Percentiles rank a stretch among this genome's conserved stretches.
Conservation (phyloP, 192 early-diverging fungal genomes). For the Umbelopsis sp. region DNA sequence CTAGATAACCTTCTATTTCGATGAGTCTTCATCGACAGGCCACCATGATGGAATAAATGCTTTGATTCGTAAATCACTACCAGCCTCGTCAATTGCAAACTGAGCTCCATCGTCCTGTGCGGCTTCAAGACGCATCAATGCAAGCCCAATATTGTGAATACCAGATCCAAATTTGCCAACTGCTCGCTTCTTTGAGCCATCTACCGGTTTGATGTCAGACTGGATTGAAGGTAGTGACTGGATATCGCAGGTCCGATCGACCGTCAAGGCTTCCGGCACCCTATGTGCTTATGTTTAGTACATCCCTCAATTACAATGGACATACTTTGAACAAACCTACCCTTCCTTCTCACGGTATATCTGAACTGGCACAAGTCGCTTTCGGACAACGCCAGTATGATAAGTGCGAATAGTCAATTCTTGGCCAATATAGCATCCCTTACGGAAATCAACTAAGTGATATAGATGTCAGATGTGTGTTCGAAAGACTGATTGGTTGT, state of each 20-base stretch:
- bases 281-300: constrained; percentile 24
- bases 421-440: constrained; percentile 98
- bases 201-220: constrained; percentile 34
- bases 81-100: constrained; percentile 7
- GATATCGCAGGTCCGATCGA: constrained; percentile 3
- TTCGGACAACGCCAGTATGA: constrained; percentile 91
- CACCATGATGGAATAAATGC: constrained; percentile 2
- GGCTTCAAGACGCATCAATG: constrained; percentile 84
- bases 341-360: constrained; percentile 49
- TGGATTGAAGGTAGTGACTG: constrained; percentile 25
- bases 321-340: constrained; percentile 37
- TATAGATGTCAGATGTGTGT: not conserved
- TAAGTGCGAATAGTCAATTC: constrained; percentile 97
- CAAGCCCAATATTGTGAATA: constrained; percentile 82
- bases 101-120: constrained; percentile 32
- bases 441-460: constrained; percentile 87
- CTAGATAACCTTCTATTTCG: not conserved
- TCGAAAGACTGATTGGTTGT: not conserved
- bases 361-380: constrained; percentile 86
- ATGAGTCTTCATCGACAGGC: constrained; percentile 13
- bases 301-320: not conserved
- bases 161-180: constrained; percentile 69
- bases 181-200: constrained; percentile 43
- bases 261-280: constrained; percentile 34
- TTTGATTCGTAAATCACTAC: constrained; percentile 10